Evolutionary conservation across 2,329 filamentous ascomycete genomes (phyloP).

Genomic region (Aspergillus melleus): DNA sequence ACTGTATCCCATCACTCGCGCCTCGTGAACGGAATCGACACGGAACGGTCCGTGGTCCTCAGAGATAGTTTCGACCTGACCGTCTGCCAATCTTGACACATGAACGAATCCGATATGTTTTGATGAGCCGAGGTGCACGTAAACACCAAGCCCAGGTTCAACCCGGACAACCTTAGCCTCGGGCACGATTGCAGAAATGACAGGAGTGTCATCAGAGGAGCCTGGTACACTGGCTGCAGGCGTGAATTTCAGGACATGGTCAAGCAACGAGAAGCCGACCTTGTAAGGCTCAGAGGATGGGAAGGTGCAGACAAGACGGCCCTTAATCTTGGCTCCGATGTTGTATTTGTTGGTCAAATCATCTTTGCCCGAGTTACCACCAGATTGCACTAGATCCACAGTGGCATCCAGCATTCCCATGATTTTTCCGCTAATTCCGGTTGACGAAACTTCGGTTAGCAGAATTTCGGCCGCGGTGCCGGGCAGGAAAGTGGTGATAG

Average conservation of each 20-base stretch:
- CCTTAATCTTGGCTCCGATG: conserved; percentile 79
- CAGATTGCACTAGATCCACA: conserved; percentile 86
- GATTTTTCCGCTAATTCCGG: conserved; percentile 83
- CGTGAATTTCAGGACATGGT: conserved; percentile 73
- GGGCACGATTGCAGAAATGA: conserved; percentile 69
- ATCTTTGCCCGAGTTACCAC: conserved; percentile 66
- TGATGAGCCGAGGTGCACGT: conserved; percentile 68
- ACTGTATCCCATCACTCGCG: conserved; percentile 83
- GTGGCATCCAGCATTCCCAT: conserved; percentile 90
- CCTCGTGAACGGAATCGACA: conserved; percentile 73
- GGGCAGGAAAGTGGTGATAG: conserved; percentile 85
- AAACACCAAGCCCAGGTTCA: conserved; percentile 76
- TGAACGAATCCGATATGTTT: conserved; percentile 83
- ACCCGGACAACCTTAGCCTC: conserved; percentile 78
- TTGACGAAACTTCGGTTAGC: conserved; percentile 70
- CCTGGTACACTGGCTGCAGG: conserved; percentile 33
- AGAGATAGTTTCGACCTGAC: conserved; percentile 80
- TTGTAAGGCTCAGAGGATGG: conserved; percentile 76
- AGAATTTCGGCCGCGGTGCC: conserved; percentile 88
- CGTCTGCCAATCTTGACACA: conserved; percentile 88
- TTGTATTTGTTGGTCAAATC: conserved; percentile 79
- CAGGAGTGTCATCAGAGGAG: conserved; percentile 47
- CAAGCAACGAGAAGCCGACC: conserved; percentile 81
- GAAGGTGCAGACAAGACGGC: conserved; percentile 84
- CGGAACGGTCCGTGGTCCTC: conserved; percentile 76